Evolutionary conservation across 2,329 filamentous ascomycete genomes (phyloP).

Genomic region (Clathrospora elynae): DNA sequence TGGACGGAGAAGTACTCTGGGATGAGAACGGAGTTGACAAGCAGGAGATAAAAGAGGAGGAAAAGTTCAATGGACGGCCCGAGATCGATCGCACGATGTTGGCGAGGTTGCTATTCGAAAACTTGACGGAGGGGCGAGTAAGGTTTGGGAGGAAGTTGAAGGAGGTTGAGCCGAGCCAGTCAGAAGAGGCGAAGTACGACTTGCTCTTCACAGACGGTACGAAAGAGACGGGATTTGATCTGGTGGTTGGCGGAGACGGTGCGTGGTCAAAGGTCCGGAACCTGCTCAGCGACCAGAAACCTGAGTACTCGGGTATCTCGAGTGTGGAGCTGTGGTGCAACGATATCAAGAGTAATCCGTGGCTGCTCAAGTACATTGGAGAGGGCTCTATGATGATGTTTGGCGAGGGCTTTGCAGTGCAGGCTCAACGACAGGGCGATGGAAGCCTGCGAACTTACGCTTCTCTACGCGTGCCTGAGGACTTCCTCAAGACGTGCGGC

Average conservation of each 20-base stretch:
- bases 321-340: conserved; percentile 53
- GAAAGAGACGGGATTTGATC: conserved; percentile 46
- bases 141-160: conserved; percentile 42
- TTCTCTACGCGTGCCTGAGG: conserved; percentile 48
- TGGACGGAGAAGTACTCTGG: conserved; percentile 38
- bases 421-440: conserved; percentile 56
- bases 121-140: conserved; percentile 52
- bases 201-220: conserved; percentile 41
- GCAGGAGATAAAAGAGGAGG: conserved; percentile 46
- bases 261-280: conserved; percentile 51
- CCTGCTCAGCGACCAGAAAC: conserved; percentile 44
- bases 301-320: conserved; percentile 55
- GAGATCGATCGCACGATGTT: conserved; percentile 59
- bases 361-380: conserved; percentile 55
- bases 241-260: conserved; percentile 58
- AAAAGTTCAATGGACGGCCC: conserved; percentile 32
- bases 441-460: conserved; percentile 53
- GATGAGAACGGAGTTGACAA: conserved; percentile 40
- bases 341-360: conserved; percentile 50
- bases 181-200: conserved; percentile 20
- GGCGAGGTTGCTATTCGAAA: conserved; percentile 48
- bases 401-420: conserved; percentile 48
- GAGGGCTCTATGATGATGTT: conserved; percentile 41
- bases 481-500: conserved; percentile 51
- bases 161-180: conserved; percentile 34